phyloP scores from a whole-genome alignment of 2,329 filamentous ascomycete species.

The Alternaria arbusti region DNA sequence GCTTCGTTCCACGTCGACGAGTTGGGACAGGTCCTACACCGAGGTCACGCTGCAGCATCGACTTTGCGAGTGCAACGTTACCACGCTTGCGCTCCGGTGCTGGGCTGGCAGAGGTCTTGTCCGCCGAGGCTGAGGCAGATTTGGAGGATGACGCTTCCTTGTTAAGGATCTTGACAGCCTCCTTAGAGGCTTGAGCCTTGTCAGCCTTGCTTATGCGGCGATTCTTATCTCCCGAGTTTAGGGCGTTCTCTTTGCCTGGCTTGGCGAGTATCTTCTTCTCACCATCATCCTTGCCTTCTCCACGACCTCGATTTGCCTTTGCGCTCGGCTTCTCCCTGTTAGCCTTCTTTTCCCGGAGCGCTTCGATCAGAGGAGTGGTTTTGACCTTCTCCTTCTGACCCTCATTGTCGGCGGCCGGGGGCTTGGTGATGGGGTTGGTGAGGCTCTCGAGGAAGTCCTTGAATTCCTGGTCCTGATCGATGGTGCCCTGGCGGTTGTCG shows the following conservation, averaged over 20 bases:
- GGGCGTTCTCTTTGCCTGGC: constrained; percentile 40
- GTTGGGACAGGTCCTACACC: constrained; percentile 58
- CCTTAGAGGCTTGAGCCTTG: constrained; percentile 69
- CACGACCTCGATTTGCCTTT: constrained; percentile 61
- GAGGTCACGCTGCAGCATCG: constrained; percentile 68
- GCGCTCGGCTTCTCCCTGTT: constrained; percentile 66
- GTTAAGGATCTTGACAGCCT: constrained; percentile 65
- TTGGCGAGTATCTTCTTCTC: constrained; percentile 48
- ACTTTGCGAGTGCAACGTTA: constrained; percentile 60
- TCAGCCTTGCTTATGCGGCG: constrained; percentile 53
- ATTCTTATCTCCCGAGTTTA: constrained; percentile 46
- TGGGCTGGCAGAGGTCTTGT: constrained; percentile 49
- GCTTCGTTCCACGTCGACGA: constrained; percentile 49
- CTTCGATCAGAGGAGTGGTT: constrained; percentile 89
- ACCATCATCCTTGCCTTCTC: constrained; percentile 69
- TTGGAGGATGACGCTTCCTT: constrained; percentile 52
- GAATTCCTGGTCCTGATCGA: constrained; percentile 95
- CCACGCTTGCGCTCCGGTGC: constrained; percentile 60
- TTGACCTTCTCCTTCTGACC: constrained; percentile 68
- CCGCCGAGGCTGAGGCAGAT: constrained; percentile 29
- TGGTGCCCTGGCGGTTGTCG: constrained; percentile 89
- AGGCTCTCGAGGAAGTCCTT: constrained; percentile 89
- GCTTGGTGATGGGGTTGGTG: constrained; percentile 72
- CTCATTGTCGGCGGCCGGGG: constrained; percentile 59
- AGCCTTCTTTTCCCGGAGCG: constrained; percentile 88